These are phyloP conservation scores for Trichosporon sp. DNA, from an alignment of 1,284 basidiomycete species.

Conservation along the genomic window DNA sequence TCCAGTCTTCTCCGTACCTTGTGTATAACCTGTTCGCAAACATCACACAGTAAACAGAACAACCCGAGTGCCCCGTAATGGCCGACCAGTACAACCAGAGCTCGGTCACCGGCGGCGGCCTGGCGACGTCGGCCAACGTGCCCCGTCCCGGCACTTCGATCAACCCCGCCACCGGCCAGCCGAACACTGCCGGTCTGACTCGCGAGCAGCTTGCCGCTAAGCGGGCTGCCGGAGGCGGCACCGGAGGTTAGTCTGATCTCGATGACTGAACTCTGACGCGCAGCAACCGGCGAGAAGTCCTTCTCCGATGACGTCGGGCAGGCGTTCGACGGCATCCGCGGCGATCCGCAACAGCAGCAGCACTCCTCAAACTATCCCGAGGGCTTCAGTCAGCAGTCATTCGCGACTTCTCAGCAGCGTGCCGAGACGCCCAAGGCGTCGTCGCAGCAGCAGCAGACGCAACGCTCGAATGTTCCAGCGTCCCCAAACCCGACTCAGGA, in stretches of 20 bases:
- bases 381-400: neutral
- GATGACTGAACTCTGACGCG: neutral
- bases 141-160: conserved; percentile 39
- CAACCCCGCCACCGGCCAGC: conserved; percentile 45
- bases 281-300: conserved; percentile 13
- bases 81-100: conserved; percentile 17
- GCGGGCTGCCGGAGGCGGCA: conserved; percentile 49
- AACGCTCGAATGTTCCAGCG: neutral
- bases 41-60: neutral
- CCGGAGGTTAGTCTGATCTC: neutral
- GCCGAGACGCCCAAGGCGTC: neutral
- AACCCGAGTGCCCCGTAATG: conserved; percentile 8
- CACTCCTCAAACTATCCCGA: neutral
- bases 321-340: conserved; percentile 28
- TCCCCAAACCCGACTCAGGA: conserved; percentile 18
- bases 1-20: neutral
- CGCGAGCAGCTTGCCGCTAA: conserved; percentile 45
- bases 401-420: neutral
- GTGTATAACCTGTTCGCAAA: neutral
- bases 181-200: conserved; percentile 47
- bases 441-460: neutral
- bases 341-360: neutral
- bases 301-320: conserved; percentile 29
- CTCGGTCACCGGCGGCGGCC: conserved; percentile 32
- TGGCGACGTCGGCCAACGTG: conserved; percentile 37